A percentile compares a stretch with the other conserved stretches of the same genome.
These are phyloP conservation scores for Eucalyptus tenuipes DNA, from an alignment of 345 rosid genomes.

Conservation along the genomic window DNA sequence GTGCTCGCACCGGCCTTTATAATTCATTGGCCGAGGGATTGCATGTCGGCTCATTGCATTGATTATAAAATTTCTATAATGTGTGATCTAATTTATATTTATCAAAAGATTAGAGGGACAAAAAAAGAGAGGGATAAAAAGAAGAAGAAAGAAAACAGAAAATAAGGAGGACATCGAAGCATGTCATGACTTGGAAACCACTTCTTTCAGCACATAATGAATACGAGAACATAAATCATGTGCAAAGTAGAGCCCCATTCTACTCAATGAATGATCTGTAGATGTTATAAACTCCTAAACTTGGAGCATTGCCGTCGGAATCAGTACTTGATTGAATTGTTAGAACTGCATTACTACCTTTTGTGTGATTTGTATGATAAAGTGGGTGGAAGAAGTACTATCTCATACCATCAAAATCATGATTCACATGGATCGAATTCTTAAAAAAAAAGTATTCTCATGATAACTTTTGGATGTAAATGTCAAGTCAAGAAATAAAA, in stretches of 20 bases:
- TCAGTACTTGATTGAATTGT: background rate
- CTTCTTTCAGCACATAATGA: background rate
- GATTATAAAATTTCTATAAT: background rate
- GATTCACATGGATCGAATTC: background rate
- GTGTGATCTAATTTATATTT: background rate
- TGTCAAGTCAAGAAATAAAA: background rate
- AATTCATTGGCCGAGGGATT: background rate
- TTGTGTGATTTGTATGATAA: background rate
- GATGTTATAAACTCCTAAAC: background rate
- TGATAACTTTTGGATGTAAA: background rate
- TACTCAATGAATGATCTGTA: background rate
- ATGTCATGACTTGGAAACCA: background rate
- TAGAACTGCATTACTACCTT: background rate
- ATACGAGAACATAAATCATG: background rate
- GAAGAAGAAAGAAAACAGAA: background rate
- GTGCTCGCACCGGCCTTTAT: background rate
- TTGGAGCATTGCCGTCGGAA: background rate
- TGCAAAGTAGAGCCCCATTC: background rate
- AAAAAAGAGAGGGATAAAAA: background rate
- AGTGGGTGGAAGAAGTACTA: background rate
- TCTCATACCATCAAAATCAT: accelerated
- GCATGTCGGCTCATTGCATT: background rate
- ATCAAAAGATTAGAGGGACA: background rate
- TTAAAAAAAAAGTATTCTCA: background rate
- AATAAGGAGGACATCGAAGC: background rate